Conservation (phyloP, 2,329 filamentous ascomycete genomes). For the Gaeumannomyces sp. region DNA sequence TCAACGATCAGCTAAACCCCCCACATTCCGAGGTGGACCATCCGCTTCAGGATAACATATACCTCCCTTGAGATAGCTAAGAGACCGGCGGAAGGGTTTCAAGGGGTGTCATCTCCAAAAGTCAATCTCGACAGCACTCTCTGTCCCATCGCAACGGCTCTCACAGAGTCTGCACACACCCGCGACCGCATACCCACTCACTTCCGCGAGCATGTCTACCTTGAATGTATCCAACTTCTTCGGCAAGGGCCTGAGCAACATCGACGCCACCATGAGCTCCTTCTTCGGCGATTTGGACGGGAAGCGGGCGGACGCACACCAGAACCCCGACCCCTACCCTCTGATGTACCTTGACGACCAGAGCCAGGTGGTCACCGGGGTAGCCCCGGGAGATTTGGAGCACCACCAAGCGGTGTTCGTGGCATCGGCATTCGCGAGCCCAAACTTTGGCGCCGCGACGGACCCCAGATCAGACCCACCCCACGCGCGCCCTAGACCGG, state of each 20-base stretch:
- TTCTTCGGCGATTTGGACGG: not conserved
- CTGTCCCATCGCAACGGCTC: too few relatives aligned
- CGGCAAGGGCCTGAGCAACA: too few relatives aligned
- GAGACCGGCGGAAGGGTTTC: too few relatives aligned
- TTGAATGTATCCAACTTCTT: not conserved
- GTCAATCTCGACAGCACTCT: too few relatives aligned
- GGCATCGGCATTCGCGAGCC: not conserved
- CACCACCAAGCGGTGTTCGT: not conserved
- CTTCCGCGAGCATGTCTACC: not conserved
- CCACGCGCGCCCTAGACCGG: not conserved
- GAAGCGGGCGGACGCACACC: not conserved
- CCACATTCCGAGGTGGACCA: too few relatives aligned
- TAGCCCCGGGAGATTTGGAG: not conserved
- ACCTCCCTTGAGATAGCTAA: too few relatives aligned
- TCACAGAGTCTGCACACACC: not conserved
- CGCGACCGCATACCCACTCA: not conserved
- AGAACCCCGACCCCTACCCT: not conserved
- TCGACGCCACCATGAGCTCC: not conserved
- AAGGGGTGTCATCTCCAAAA: too few relatives aligned
- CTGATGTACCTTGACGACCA: slow-evolving; percentile 1
- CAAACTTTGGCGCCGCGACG: not conserved
- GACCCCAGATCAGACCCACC: too few relatives aligned
- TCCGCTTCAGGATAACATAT: too few relatives aligned
- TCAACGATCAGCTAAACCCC: too few relatives aligned
- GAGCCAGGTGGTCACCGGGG: not conserved